Conservation (phyloP, 495 filamentous ascomycete species). For the Lindgomyces ingoldianus region DNA sequence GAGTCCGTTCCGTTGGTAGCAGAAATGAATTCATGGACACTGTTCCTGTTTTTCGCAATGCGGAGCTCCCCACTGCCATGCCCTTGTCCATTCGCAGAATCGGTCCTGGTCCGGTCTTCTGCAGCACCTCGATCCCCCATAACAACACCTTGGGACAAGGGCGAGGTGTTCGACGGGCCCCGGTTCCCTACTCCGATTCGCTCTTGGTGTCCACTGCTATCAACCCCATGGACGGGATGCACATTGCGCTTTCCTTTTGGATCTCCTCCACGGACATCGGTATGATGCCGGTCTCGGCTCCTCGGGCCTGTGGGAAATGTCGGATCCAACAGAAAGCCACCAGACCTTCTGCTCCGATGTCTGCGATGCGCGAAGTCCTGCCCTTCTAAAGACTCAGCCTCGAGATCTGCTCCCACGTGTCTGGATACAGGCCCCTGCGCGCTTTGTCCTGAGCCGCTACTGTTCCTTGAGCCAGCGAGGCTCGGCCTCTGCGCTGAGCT, state of each 20-base stretch:
- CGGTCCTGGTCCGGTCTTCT: neutral
- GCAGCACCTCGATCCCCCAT: slow-evolving; percentile 1
- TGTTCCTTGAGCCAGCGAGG: slow-evolving; percentile 6
- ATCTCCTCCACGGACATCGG: slow-evolving; percentile 1
- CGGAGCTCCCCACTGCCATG: neutral
- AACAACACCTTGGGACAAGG: slow-evolving; percentile 36
- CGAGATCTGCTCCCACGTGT: neutral
- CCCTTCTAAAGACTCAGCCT: slow-evolving; percentile 19
- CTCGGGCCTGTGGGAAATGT: slow-evolving; percentile 18
- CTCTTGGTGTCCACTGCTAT: neutral
- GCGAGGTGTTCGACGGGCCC: slow-evolving; percentile 32
- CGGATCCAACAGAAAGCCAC: slow-evolving; percentile 45
- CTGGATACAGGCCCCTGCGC: neutral
- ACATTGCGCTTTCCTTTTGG: slow-evolving; percentile 31
- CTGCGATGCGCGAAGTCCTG: slow-evolving; percentile 29
- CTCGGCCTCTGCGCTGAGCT: slow-evolving; percentile 24
- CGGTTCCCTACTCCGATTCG: slow-evolving; percentile 19
- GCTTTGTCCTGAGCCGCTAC: slow-evolving; percentile 2
- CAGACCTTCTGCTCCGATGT: slow-evolving; percentile 35
- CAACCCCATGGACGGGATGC: slow-evolving; percentile 20
- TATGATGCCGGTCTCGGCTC: slow-evolving; percentile 18
- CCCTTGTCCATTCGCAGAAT: neutral
- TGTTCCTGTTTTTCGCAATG: slow-evolving; percentile 23
- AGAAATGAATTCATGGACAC: neutral
- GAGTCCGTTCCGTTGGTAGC: neutral